Conservation (phyloP, 2,329 filamentous ascomycete genomes). For the Periconia sp. region DNA sequence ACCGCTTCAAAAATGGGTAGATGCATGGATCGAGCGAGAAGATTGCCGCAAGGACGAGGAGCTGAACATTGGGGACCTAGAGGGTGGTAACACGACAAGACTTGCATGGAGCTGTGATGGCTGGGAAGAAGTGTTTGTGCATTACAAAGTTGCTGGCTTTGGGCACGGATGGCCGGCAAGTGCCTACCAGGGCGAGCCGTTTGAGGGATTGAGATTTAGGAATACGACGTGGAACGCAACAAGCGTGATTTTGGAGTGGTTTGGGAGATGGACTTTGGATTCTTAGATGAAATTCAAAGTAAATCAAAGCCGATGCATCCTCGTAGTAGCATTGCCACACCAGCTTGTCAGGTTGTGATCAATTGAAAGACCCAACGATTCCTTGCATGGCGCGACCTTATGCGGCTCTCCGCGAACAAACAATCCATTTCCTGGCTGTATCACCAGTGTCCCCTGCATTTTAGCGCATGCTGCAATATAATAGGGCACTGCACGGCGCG, state of each 20-base stretch:
- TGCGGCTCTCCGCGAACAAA: conserved; percentile 1
- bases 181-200: conserved; percentile 21
- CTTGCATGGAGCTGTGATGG: conserved; percentile 23
- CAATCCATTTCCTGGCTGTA: not conserved
- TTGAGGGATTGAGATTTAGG: conserved; percentile 22
- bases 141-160: conserved; percentile 21
- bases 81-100: conserved; percentile 17
- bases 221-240: conserved; percentile 30
- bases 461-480: not conserved
- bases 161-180: conserved; percentile 33
- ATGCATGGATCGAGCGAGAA: conserved; percentile 14
- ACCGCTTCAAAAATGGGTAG: conserved; percentile 20
- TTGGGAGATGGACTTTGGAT: conserved; percentile 20
- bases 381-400: not conserved
- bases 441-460: conserved; percentile 1
- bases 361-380: too few relatives aligned
- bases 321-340: too few relatives aligned
- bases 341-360: too few relatives aligned
- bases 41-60: conserved; percentile 8
- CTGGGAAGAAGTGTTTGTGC: conserved; percentile 18
- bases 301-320: too few relatives aligned
- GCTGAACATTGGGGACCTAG: conserved; percentile 4
- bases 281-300: not conserved
- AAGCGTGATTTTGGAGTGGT: conserved; percentile 25
- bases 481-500: conserved; percentile 42